Conservation (phyloP, 2,329 filamentous ascomycete species). For the Grosmannia serpens region DNA sequence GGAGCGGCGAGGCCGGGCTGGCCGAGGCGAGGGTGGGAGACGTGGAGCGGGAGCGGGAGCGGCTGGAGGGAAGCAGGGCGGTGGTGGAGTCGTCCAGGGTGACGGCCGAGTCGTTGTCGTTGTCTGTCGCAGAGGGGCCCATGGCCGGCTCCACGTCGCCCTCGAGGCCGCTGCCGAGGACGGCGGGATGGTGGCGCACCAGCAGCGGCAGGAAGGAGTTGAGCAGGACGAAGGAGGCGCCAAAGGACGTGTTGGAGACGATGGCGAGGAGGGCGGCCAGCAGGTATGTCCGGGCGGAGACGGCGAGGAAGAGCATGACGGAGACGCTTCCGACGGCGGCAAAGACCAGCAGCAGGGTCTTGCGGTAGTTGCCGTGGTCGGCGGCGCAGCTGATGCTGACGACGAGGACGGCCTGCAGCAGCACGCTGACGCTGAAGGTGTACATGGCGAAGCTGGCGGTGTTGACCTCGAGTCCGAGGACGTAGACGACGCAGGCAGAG, state of each 20-base stretch:
- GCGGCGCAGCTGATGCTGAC: constrained; percentile 94
- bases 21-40: background rate
- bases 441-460: constrained; percentile 96
- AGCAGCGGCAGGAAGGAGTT: constrained; percentile 92
- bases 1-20: background rate
- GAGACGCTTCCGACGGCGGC: constrained; percentile 68
- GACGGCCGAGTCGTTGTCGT: constrained; percentile 14
- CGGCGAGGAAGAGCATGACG: constrained; percentile 80
- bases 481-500: constrained; percentile 68
- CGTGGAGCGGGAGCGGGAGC: background rate
- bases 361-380: constrained; percentile 86
- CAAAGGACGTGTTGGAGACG: constrained; percentile 86
- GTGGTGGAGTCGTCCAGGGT: constrained; percentile 22
- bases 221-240: constrained; percentile 85
- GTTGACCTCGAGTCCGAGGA: constrained; percentile 80
- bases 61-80: constrained; percentile 28
- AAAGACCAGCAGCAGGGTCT: constrained; percentile 76
- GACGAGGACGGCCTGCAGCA: constrained; percentile 80
- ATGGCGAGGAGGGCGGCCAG: constrained; percentile 77
- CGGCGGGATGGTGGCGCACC: constrained; percentile 67
- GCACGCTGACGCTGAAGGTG: constrained; percentile 85
- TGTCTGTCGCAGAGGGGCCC: background rate
- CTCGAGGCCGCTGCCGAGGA: constrained; percentile 13
- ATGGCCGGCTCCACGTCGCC: background rate
- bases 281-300: constrained; percentile 65